Evolutionary conservation across 257 asterid genomes (phyloP).

Genomic region (Solanum pinnatisectum): DNA sequence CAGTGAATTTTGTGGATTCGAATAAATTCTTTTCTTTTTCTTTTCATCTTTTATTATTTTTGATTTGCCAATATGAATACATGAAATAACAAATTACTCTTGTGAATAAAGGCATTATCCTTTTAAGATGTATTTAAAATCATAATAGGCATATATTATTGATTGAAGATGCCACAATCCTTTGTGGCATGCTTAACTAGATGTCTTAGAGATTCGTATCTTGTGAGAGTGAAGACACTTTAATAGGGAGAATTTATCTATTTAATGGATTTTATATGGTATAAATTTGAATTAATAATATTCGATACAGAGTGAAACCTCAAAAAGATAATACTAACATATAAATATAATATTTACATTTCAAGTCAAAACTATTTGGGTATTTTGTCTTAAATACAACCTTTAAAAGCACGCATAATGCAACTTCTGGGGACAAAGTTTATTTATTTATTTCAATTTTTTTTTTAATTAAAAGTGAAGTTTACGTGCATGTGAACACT

Average conservation of each 20-base stretch:
- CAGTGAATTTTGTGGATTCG: too few relatives aligned
- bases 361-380: not conserved
- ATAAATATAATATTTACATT: not conserved
- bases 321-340: not conserved
- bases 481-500: not conserved
- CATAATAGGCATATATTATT: not conserved
- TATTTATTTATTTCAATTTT: not conserved
- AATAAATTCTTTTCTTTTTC: too few relatives aligned
- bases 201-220: not conserved
- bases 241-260: not conserved
- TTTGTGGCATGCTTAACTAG: too few relatives aligned
- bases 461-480: not conserved
- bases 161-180: not conserved
- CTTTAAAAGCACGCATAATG: not conserved
- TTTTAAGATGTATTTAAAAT: not conserved
- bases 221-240: not conserved
- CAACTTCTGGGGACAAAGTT: not conserved
- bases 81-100: not conserved
- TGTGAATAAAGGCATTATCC: not conserved
- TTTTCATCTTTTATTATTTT: too few relatives aligned
- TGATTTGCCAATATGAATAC: too few relatives aligned
- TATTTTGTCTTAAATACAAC: not conserved
- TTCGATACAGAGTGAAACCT: fast-evolving
- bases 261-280: not conserved
- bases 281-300: not conserved